Evolutionary conservation across 257 asterid genomes (phyloP), one percentile per base, ranked within the genome.

Genomic region (Oldenlandia corymbosa): DNA sequence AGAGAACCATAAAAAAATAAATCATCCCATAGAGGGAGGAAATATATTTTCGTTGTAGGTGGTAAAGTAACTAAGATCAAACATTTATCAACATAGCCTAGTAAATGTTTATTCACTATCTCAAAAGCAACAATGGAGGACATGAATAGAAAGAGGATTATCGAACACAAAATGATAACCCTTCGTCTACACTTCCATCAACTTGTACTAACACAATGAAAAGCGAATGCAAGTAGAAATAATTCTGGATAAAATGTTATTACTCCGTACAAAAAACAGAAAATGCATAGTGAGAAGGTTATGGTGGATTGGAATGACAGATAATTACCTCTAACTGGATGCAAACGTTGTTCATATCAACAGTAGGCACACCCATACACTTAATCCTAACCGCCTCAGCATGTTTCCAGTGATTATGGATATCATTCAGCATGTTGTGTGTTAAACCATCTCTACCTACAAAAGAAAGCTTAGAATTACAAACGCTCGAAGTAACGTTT

Each of bases 301-400:
- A 60, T 4, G 7, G n/a, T 21, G 24, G 57, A 53, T 2, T 16
- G 18, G 42, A 36, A 17, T 23, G 68, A 54, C 66, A 51, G 63
- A 57, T 37, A 21, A 67, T 13, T 85, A 89, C 97, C 99, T 92
- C 99, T 82, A 92, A 74, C 60, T 89, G 96, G 48, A 65, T 24
- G 81, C 97, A 89, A 54, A 92, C 59, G 53, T 92, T 89, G 71
- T 85, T 89, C 97, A 92, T 92, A 71, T 89, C 91, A 58, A 89
- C 88, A 37, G 99, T 92, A 39, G 99, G 94, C 46, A 89, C 95
- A 5, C 99, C 99, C 95, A 92, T 81, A 68, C 97, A 92, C 86
- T 89, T 92, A 66, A 92, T 87, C 82, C 97, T 81, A 50, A 85
- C 90, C 56, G 94, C 96, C 74, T 92, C 96, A 2, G 88, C 71